A percentile compares a stretch with the other conserved stretches of the same genome.
These are phyloP conservation scores for Lepiota venenata DNA, from an alignment of 768 basidiomycete genomes.

Conservation along the genomic window DNA sequence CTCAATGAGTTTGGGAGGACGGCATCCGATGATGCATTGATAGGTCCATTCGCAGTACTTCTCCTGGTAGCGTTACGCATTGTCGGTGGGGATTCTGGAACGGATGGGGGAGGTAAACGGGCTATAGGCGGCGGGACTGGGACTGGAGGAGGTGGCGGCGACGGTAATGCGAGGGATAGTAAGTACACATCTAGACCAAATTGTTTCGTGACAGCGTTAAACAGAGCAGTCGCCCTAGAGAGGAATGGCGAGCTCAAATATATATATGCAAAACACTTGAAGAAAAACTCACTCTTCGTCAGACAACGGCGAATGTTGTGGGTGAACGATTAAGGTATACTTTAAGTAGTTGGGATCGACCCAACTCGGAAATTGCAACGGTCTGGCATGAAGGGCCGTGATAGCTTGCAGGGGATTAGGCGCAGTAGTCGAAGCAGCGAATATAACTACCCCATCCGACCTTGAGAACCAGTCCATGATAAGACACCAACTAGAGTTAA, in stretches of 20 bases:
- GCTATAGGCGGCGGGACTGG: conserved; percentile 65
- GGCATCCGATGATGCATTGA: conserved; percentile 20
- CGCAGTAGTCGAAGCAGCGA: conserved; percentile 79
- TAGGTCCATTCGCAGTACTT: conserved; percentile 6
- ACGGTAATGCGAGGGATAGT: conserved; percentile 58
- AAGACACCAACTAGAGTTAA: conserved; percentile 34
- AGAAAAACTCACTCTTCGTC: conserved; percentile 68
- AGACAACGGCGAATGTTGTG: conserved; percentile 62
- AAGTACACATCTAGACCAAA: conserved; percentile 77
- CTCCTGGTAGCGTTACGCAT: conserved; percentile 7
- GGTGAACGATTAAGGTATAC: conserved; percentile 78
- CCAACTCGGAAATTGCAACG: conserved; percentile 73
- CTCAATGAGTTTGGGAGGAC: conserved; percentile 39
- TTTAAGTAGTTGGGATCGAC: conserved; percentile 70
- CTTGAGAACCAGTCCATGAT: background rate
- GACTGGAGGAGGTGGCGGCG: conserved; percentile 61
- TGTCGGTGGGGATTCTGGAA: conserved; percentile 28
- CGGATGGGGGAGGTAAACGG: conserved; percentile 55
- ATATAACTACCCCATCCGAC: conserved; percentile 51
- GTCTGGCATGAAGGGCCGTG: conserved; percentile 66
- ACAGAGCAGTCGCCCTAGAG: conserved; percentile 68
- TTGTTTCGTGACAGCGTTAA: conserved; percentile 87
- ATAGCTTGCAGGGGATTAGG: conserved; percentile 81
- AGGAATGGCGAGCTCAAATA: conserved; percentile 4
- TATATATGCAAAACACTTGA: background rate